Conservation (phyloP, 306 rosid species). For the Alnus glutinosa region DNA sequence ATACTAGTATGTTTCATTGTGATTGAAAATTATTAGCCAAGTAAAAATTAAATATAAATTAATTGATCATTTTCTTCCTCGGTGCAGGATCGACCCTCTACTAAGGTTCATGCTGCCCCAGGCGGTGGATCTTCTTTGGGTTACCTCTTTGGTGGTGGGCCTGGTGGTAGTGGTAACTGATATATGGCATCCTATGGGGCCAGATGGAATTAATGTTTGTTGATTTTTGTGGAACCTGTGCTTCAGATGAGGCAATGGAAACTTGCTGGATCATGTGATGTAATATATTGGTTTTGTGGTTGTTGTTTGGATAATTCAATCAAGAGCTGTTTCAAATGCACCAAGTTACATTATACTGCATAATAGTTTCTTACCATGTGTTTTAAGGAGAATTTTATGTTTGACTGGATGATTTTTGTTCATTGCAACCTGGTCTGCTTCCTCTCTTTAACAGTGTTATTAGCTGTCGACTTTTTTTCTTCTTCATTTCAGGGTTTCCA, state of each 20-base stretch:
- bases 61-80: constrained; percentile 9
- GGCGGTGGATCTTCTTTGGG: constrained; percentile 97
- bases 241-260: constrained; percentile 34
- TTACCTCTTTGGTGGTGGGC: constrained; percentile 79
- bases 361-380: not conserved
- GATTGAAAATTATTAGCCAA: too few species aligned
- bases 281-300: constrained; percentile 63
- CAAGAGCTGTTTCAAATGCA: constrained; percentile 52
- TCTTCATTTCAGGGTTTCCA: too few species aligned
- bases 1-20: not conserved
- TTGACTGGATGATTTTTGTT: not conserved
- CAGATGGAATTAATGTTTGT: constrained; percentile 8
- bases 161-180: constrained; percentile 64
- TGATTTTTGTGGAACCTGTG: constrained; percentile 37
- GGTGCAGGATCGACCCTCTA: constrained; percentile 94
- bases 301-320: constrained; percentile 48
- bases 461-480: too few species aligned
- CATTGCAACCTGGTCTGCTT: not conserved
- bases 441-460: too few species aligned
- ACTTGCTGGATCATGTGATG: constrained; percentile 46
- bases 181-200: not conserved
- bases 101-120: constrained; percentile 97
- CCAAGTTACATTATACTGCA: constrained; percentile 26
- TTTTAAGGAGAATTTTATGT: not conserved
- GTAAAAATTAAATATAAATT: not conserved